phyloP scores from a whole-genome alignment of 192 early-diverging fungal genomes.

The Mortierella hygrophila region DNA sequence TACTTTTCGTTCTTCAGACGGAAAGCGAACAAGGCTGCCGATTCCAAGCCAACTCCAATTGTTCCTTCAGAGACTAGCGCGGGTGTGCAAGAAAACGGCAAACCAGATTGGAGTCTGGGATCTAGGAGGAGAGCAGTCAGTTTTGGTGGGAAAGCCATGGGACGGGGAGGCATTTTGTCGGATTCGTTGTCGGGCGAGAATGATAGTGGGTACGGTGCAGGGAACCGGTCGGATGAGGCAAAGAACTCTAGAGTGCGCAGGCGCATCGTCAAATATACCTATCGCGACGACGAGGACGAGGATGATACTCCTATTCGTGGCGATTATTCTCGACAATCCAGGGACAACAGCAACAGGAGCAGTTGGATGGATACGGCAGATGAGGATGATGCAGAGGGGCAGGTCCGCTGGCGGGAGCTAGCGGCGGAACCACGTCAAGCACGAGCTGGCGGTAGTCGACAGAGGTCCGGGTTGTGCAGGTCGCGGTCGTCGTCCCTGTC shows the following conservation, averaged over 20 bases:
- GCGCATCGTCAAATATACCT: conserved; percentile 50
- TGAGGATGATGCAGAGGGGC: conserved; percentile 17
- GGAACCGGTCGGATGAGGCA: not conserved
- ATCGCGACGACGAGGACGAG: conserved; percentile 23
- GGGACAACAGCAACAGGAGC: not conserved
- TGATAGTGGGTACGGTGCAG: conserved; percentile 50
- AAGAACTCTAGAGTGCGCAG: conserved; percentile 13
- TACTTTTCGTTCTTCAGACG: conserved; percentile 30
- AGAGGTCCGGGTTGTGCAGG: conserved; percentile 2
- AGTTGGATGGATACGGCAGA: not conserved
- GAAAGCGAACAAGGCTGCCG: not conserved
- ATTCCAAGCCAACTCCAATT: not conserved
- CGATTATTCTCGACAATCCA: conserved; percentile 7
- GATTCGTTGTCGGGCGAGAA: conserved; percentile 21
- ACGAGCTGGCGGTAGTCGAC: not conserved
- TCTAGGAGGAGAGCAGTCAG: not conserved
- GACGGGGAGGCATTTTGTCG: not conserved
- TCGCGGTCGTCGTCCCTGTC: conserved; percentile 34
- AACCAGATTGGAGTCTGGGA: not conserved
- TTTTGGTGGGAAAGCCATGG: not conserved
- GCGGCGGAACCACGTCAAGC: conserved; percentile 12
- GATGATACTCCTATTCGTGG: not conserved
- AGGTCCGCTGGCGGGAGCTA: conserved; percentile 26
- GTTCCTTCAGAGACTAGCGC: not conserved
- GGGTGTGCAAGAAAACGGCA: not conserved